Evolutionary conservation across 768 basidiomycete species (phyloP), one percentile per base, ranked within the genome.

Genomic region (Lyophyllum semitale): DNA sequence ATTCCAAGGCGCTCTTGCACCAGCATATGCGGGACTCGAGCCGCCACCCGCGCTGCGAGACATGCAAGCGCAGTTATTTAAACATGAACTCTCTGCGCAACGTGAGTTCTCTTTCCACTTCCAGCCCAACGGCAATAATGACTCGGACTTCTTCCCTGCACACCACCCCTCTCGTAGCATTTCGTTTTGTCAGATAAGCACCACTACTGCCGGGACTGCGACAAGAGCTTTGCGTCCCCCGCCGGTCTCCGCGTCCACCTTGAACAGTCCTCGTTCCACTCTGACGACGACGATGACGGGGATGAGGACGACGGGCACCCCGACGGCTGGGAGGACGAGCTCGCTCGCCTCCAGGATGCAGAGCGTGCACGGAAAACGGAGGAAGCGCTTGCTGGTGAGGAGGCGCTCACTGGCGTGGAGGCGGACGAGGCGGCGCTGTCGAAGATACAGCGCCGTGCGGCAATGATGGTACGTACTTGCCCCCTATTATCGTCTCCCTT

Each of bases 241-340:
- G 25, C 42, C 17, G 59, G 46, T 13, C 42, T 59, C 1, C 33
- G 47, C 13, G 44, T 59, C 2, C 54, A 59, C 15, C 25, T 49
- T 11, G 33, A 56, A 8, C 33, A 59, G 30, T 59, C 58, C 17
- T 35, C 46, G 6, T 47, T 45, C n/a, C 54, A 59, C 29, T 46
- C 51, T n/a, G 51, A 50, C 23, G 51, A 59, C 48, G 54, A 47
- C 20, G 33, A 48, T 4, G 50, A 43, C 5, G 29, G 18, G 8
- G 55, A 48, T 18, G 20, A 9, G 4, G 37, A 33, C 11, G 48
- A 18, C n/a, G n/a, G n/a, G n/a, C n/a, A n/a, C 27, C 46, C 54
- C 2, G 41, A 33, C 8, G 58, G 58, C n/a, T 59, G 59, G 59
- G 59, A 56, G 32, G 59, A 59, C 18, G 59, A 56, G n/a, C 20